Evolutionary conservation across 139 green algal species (phyloP), one percentile per base, ranked within the genome.

Genomic region (Asterochloris erici): DNA sequence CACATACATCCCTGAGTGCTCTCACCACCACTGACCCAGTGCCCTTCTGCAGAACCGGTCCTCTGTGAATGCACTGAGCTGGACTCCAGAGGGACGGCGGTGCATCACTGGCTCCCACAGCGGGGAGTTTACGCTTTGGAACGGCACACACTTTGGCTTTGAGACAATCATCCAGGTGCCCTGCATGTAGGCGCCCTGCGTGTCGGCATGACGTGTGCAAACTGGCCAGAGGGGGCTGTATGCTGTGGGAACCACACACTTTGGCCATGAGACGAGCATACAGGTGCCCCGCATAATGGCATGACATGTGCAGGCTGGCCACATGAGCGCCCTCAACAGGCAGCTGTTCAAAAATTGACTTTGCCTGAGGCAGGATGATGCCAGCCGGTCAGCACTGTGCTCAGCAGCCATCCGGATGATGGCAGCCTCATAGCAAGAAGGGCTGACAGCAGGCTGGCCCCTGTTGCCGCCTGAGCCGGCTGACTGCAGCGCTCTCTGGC

Each of bases 81-180:
- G 94, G 90, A 97, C 90, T 12, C 96, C 96, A 12, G 97, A 97
- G 23, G 96, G 95, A 0, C 86, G 96, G 47, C 89, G 96, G 21
- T 92, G 94, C 82, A 85, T 99, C 60, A 96, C 93, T 0, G 96
- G 91, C 12, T 94, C 92, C 0, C 90, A 95, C 73, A 94, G 81
- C 24, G 96, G 96, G 12, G 95, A 98, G 86, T 95, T 99, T 38
- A 96, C 93, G 23, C 87, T 98, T 26, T 99, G 96, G 96, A 91
- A 93, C 74, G 94, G 90, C 16, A 79, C 74, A 23, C 91, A 87
- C 29, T 98, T 98, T 84, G 91, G 90, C 70, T 97, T 95, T 81
- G 95, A 98, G 84, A 94, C 89, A 47, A 93, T 97, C 80, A 87
- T 98, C 75, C 94, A 97, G 87, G 88, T 90, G 75, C 23, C 68